Percentiles rank a stretch among this genome's conserved stretches.
Evolutionary conservation across 208 protist genomes (phyloP).

Genomic region (Wallacemonas sp.): DNA sequence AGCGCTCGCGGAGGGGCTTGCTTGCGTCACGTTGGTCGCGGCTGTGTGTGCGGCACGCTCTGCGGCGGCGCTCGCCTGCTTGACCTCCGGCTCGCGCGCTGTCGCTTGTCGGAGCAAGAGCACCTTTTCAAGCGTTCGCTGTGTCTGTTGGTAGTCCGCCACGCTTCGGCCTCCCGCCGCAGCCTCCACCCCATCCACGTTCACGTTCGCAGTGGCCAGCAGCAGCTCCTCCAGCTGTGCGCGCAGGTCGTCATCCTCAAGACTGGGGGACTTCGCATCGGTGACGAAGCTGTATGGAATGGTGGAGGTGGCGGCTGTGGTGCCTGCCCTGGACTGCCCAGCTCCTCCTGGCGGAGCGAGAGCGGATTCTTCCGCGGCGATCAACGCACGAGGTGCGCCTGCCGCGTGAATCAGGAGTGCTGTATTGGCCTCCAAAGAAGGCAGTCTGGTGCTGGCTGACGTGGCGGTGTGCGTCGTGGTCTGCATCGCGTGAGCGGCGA

Average conservation of each 20-base stretch:
- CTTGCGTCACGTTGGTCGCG: neutral
- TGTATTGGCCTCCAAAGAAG: neutral
- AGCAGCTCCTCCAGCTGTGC: constrained; percentile 39
- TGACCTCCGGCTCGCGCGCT: neutral
- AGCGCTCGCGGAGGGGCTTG: neutral
- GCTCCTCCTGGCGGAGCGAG: too few relatives aligned
- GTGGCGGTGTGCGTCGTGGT: neutral
- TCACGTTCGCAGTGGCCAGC: constrained; percentile 4
- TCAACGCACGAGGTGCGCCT: neutral
- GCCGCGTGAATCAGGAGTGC: constrained; percentile 4
- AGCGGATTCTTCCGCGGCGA: neutral
- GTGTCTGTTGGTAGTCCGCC: constrained; percentile 1
- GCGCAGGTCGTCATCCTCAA: constrained; percentile 25
- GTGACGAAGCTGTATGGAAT: neutral
- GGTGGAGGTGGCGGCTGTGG: neutral
- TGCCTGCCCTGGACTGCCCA: neutral
- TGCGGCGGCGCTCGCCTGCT: neutral
- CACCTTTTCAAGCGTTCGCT: constrained; percentile 28
- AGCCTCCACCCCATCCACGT: constrained; percentile 20
- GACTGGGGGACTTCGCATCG: neutral
- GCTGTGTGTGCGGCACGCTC: neutral
- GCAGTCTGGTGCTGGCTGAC: neutral
- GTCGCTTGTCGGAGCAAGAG: constrained; percentile 20
- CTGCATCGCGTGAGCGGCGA: neutral
- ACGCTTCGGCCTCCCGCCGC: constrained; percentile 17